Evolutionary conservation across 768 basidiomycete genomes (phyloP).

Genomic region (Naganishia onofrii): DNA sequence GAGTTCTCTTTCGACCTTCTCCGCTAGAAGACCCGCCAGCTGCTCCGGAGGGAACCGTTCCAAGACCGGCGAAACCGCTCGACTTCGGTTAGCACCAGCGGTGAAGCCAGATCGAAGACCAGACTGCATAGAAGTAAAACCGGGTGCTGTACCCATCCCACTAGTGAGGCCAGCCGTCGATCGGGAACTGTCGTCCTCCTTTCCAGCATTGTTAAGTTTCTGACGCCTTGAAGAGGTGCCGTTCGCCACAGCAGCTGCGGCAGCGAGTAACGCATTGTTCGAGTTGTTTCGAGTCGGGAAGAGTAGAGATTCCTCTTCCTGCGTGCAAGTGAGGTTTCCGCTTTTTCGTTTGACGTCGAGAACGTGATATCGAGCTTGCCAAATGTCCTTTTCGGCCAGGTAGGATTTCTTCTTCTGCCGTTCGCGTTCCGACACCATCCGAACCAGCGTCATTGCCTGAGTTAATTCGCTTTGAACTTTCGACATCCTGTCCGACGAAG

Average conservation of each 20-base stretch:
- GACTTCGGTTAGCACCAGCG: conserved; percentile 27
- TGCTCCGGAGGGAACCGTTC: conserved; percentile 52
- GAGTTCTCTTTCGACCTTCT: conserved; percentile 64
- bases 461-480: conserved; percentile 75
- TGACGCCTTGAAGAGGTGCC: conserved; percentile 5
- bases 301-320: conserved; percentile 52
- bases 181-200: conserved; percentile 39
- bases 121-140: conserved; percentile 46
- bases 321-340: conserved; percentile 49
- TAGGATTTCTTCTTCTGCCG: conserved; percentile 67
- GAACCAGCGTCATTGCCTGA: conserved; percentile 70
- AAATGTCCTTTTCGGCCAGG: conserved; percentile 64
- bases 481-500: conserved; percentile 80
- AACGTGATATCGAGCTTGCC: conserved; percentile 73
- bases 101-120: conserved; percentile 50
- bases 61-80: conserved; percentile 44
- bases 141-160: background rate
- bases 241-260: conserved; percentile 1
- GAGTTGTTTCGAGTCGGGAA: conserved; percentile 30
- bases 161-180: conserved; percentile 8
- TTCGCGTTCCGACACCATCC: conserved; percentile 69
- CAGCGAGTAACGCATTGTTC: conserved; percentile 1
- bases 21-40: conserved; percentile 62
- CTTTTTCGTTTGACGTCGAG: conserved; percentile 75
- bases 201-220: conserved; percentile 36